Evolutionary conservation across 768 basidiomycete species (phyloP).

Genomic region (Leccinum truebloodii): DNA sequence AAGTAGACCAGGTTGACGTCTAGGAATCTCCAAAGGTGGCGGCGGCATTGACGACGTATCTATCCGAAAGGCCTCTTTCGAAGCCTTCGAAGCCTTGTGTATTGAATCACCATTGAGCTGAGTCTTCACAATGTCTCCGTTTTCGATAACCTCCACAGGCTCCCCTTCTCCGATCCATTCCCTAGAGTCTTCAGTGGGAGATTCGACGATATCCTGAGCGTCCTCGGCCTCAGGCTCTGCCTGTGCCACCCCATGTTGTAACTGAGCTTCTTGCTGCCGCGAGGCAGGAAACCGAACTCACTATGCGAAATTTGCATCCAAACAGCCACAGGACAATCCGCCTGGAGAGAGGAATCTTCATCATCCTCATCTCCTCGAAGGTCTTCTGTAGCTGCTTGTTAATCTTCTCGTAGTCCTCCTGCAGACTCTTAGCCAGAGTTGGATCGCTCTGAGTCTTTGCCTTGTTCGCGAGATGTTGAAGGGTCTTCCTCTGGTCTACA

Average conservation of each 20-base stretch:
- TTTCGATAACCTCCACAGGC: constrained; percentile 31
- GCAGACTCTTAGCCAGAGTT: constrained; percentile 8
- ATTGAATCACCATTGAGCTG: constrained; percentile 34
- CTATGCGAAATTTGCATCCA: constrained; percentile 5
- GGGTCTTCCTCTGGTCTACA: constrained; percentile 12
- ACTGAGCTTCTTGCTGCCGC: constrained; percentile 21
- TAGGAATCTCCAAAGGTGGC: constrained; percentile 36
- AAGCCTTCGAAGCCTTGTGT: constrained; percentile 38
- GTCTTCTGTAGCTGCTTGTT: constrained; percentile 11
- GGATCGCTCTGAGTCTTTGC: constrained; percentile 15
- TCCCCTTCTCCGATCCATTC: constrained; percentile 39
- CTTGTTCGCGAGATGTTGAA: constrained; percentile 16
- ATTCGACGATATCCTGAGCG: constrained; percentile 33
- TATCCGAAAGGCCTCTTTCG: constrained; percentile 64
- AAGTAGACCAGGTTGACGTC: constrained; percentile 68
- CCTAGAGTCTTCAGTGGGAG: constrained; percentile 46
- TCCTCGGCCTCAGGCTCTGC: constrained; percentile 37
- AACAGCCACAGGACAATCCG: constrained; percentile 12
- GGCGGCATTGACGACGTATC: constrained; percentile 53
- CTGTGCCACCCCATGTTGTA: constrained; percentile 24
- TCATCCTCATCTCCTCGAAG: constrained; percentile 19
- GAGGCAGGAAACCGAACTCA: neutral
- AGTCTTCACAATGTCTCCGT: constrained; percentile 29
- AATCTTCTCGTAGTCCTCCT: constrained; percentile 6
- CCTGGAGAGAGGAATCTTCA: constrained; percentile 18